Evolutionary conservation across 768 basidiomycete genomes (phyloP).

Genomic region (Collybia sp.): DNA sequence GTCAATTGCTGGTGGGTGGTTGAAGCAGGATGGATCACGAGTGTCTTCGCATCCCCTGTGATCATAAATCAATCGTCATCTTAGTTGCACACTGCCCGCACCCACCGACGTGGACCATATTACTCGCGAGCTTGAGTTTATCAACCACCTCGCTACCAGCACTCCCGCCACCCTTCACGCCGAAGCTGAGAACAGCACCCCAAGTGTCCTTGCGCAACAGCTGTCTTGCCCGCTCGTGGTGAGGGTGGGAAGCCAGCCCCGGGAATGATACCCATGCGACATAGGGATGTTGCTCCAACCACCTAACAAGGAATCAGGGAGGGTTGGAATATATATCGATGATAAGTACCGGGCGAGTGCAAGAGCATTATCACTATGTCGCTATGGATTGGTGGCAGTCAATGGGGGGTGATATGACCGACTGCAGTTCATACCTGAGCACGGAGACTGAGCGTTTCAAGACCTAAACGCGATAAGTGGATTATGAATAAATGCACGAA

Average conservation of each 20-base stretch:
- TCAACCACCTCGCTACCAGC: conserved; percentile 27
- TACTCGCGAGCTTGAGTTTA: conserved; percentile 26
- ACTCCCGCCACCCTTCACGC: conserved; percentile 24
- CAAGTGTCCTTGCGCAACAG: conserved; percentile 20
- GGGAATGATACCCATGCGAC: conserved; percentile 37
- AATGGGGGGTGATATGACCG: no score
- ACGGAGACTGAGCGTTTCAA: conserved; percentile 35
- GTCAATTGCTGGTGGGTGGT: conserved; percentile 60
- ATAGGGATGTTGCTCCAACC: conserved; percentile 25
- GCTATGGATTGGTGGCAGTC: neutral
- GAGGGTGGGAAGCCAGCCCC: conserved; percentile 27
- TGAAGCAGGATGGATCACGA: conserved; percentile 61
- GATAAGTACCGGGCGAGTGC: conserved; percentile 32
- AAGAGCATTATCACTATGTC: conserved; percentile 49
- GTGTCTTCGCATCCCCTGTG: conserved; percentile 46
- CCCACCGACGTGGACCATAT: conserved; percentile 24
- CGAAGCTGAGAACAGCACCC: conserved; percentile 36
- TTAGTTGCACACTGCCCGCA: neutral
- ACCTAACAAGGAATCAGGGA: conserved; percentile 9
- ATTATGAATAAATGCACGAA: neutral
- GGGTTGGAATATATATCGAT: neutral
- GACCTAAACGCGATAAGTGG: neutral
- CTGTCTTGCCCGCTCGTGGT: conserved; percentile 26
- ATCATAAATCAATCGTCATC: neutral
- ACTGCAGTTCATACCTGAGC: conserved; percentile 19